These are phyloP conservation scores for Hypoxylon sp. DNA, from an alignment of 2,329 filamentous ascomycete species.

Conservation along the genomic window DNA sequence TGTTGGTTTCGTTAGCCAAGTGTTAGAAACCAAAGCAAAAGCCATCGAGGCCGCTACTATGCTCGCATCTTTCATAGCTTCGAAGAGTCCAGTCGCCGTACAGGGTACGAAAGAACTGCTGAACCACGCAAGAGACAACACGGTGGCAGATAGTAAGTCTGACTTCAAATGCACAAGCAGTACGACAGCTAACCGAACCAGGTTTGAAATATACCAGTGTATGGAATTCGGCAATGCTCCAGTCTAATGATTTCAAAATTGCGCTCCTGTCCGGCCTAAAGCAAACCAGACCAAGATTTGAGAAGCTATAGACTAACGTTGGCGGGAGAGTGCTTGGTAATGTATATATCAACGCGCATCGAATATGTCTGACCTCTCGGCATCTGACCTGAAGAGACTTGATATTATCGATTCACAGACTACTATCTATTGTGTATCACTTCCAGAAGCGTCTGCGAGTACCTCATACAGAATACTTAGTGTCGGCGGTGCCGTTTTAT, in stretches of 20 bases:
- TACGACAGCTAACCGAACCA: conserved; percentile 54
- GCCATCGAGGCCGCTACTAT: conserved; percentile 50
- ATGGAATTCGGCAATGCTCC: conserved; percentile 89
- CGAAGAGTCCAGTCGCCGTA: conserved; percentile 81
- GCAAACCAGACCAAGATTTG: conserved; percentile 85
- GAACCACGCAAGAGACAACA: conserved; percentile 76
- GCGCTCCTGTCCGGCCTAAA: conserved; percentile 83
- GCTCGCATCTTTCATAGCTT: conserved; percentile 70
- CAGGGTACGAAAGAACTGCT: conserved; percentile 54
- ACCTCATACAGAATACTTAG: not conserved
- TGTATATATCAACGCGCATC: conserved; percentile 15
- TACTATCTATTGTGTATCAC: conserved; percentile 3
- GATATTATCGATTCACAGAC: conserved; percentile 10
- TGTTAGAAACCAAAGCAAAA: conserved; percentile 64
- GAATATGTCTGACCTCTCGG: conserved; percentile 7
- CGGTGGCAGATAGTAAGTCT: conserved; percentile 79
- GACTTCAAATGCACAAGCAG: conserved; percentile 2
- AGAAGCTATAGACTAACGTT: conserved; percentile 75
- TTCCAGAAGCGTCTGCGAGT: conserved; percentile 6
- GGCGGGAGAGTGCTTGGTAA: not conserved
- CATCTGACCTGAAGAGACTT: not conserved
- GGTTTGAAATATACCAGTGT: conserved; percentile 85
- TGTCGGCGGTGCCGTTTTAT: conserved; percentile 29
- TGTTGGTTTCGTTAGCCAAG: conserved; percentile 79
- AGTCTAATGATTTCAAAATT: conserved; percentile 81